Percentiles rank a stretch among this genome's conserved stretches.
These are phyloP conservation scores for Puccinia triticina DNA, from an alignment of 1,284 basidiomycete species.

Conservation along the genomic window DNA sequence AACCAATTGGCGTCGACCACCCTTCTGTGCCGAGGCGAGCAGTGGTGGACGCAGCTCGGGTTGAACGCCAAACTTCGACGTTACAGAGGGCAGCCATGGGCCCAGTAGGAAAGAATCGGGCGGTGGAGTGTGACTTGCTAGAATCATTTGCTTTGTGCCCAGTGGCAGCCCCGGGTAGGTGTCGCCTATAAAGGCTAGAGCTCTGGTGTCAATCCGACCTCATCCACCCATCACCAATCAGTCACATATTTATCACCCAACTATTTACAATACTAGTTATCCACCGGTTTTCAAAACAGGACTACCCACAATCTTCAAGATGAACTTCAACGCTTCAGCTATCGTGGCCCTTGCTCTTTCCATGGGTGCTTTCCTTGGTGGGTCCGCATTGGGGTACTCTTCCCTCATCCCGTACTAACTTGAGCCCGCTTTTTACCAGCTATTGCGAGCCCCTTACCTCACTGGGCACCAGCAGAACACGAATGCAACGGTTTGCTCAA, in stretches of 20 bases:
- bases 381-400: background rate
- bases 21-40: background rate
- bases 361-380: background rate
- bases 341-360: background rate
- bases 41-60: background rate
- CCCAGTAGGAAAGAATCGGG: background rate
- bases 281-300: background rate
- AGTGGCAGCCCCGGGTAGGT: background rate
- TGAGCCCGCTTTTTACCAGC: background rate
- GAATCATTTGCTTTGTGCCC: background rate
- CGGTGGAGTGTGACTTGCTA: background rate
- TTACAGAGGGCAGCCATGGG: slow-evolving; percentile 12
- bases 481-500: background rate
- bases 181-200: background rate
- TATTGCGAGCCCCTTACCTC: slow-evolving; percentile 19
- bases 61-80: background rate
- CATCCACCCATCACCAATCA: slow-evolving; percentile 7
- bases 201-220: background rate
- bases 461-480: too few species aligned
- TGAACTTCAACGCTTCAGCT: slow-evolving; percentile 23
- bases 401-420: background rate
- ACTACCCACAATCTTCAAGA: background rate
- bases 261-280: background rate
- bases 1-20: slow-evolving; percentile 6
- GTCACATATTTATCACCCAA: slow-evolving; percentile 13